These are phyloP conservation scores for Pseudogymnoascus sp. DNA, from an alignment of 2,329 filamentous ascomycete species.

Conservation along the genomic window DNA sequence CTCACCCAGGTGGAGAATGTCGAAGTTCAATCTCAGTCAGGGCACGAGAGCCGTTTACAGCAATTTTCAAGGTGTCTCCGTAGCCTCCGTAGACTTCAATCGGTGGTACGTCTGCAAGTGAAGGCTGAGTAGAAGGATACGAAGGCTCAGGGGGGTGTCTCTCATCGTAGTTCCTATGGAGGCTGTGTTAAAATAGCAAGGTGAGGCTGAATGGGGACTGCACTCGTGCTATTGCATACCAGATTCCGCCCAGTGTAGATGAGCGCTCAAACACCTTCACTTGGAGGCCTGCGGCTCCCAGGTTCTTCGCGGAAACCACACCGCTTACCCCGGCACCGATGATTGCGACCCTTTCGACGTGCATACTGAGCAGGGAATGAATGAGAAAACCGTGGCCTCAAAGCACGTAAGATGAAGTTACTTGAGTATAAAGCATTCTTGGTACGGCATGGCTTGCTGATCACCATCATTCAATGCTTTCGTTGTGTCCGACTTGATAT, in stretches of 20 bases:
- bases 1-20: slow-evolving; percentile 24
- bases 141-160: slow-evolving; percentile 19
- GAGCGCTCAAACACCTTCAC: slow-evolving; percentile 49
- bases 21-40: slow-evolving; percentile 13
- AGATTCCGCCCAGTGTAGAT: slow-evolving; percentile 46
- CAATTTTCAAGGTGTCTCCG: neutral
- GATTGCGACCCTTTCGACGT: slow-evolving; percentile 33
- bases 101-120: slow-evolving; percentile 17
- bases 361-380: neutral
- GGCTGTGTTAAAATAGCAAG: neutral
- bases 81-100: slow-evolving; percentile 3
- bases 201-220: neutral
- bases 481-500: neutral
- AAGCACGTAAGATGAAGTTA: neutral
- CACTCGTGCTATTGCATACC: slow-evolving; percentile 34
- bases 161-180: slow-evolving; percentile 14
- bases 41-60: neutral
- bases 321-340: slow-evolving; percentile 47
- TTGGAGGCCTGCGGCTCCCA: slow-evolving; percentile 38
- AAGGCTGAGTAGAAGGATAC: slow-evolving; percentile 21
- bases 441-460: neutral
- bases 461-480: neutral
- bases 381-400: neutral
- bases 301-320: slow-evolving; percentile 39
- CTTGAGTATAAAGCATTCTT: neutral